Percentiles rank a stretch among this genome's conserved stretches.
phyloP scores from a whole-genome alignment of 495 filamentous ascomycete genomes.

The Pseudomonodictys pantanalensis region DNA sequence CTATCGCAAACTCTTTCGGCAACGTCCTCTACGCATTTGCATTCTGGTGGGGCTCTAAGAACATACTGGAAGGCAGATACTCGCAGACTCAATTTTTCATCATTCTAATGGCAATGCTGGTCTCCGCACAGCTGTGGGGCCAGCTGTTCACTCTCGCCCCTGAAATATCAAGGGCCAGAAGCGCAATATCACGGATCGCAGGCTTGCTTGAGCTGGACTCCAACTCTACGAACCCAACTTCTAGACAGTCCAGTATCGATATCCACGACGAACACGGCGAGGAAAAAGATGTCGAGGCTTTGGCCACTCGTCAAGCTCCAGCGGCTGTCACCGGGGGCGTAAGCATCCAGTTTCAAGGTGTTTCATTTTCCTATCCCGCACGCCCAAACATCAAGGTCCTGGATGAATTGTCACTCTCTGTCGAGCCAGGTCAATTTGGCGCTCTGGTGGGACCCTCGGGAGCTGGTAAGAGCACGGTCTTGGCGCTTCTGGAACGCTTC shows the following conservation, averaged over 20 bases:
- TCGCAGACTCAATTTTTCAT: slow-evolving; percentile 81
- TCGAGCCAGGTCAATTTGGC: slow-evolving; percentile 50
- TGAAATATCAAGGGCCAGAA: slow-evolving; percentile 84
- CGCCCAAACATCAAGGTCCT: slow-evolving; percentile 47
- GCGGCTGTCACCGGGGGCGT: background rate
- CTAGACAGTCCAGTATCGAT: slow-evolving; percentile 50
- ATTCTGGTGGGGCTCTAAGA: slow-evolving; percentile 86
- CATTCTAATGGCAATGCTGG: slow-evolving; percentile 74
- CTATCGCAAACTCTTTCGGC: slow-evolving; percentile 52
- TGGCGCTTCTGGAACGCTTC: slow-evolving; percentile 50
- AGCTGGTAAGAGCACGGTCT: slow-evolving; percentile 54
- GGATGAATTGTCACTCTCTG: slow-evolving; percentile 42
- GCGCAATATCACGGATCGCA: slow-evolving; percentile 53
- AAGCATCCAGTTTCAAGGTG: slow-evolving; percentile 50
- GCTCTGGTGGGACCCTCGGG: slow-evolving; percentile 61
- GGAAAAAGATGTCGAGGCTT: slow-evolving; percentile 75
- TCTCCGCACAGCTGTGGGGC: slow-evolving; percentile 78
- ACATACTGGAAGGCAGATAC: slow-evolving; percentile 66
- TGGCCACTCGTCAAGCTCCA: slow-evolving; percentile 46
- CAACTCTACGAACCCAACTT: background rate
- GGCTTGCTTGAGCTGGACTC: slow-evolving; percentile 31
- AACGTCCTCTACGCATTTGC: slow-evolving; percentile 74
- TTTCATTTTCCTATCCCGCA: slow-evolving; percentile 57
- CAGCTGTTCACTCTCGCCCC: slow-evolving; percentile 79
- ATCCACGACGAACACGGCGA: slow-evolving; percentile 73